A percentile compares a stretch with the other conserved stretches of the same genome.
phyloP scores from a whole-genome alignment of 371 early-diverging fungal genomes.

The Lichtheimia corymbifera region DNA sequence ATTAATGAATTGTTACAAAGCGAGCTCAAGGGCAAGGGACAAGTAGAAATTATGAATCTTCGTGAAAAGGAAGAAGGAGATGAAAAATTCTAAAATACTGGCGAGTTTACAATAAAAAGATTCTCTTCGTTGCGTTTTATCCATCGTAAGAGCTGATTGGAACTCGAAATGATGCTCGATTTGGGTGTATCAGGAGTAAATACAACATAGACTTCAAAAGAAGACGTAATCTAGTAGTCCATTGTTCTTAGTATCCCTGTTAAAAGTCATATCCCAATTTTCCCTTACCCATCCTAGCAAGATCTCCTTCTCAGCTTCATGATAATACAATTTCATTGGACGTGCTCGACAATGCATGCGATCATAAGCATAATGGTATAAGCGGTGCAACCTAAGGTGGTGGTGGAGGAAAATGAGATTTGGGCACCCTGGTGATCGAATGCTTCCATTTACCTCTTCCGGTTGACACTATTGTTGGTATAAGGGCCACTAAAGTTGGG shows the following conservation, averaged over 20 bases:
- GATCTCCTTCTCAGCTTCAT: constrained; percentile 60
- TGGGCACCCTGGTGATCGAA: too few species aligned
- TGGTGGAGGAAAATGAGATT: too few species aligned
- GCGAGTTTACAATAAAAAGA: constrained; percentile 70
- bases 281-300: constrained; percentile 72
- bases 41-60: constrained; percentile 83
- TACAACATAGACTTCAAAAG: constrained; percentile 74
- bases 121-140: constrained; percentile 71
- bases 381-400: constrained; percentile 46
- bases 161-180: constrained; percentile 62
- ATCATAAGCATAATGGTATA: constrained; percentile 70
- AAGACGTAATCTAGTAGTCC: constrained; percentile 55
- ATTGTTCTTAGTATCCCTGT: neutral
- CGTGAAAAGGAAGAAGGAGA: constrained; percentile 85
- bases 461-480: constrained; percentile 30
- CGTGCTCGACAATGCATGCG: constrained; percentile 62
- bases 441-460: constrained; percentile 17
- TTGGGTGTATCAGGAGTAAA: constrained; percentile 73
- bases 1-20: constrained; percentile 79
- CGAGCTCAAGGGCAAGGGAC: constrained; percentile 87
- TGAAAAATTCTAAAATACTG: constrained; percentile 66
- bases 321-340: constrained; percentile 65
- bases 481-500: constrained; percentile 58
- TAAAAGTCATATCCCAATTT: constrained; percentile 1
- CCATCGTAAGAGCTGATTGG: constrained; percentile 72